Conservation (phyloP, 2,329 filamentous ascomycete species). For the Fusarium brachygibbosum region DNA sequence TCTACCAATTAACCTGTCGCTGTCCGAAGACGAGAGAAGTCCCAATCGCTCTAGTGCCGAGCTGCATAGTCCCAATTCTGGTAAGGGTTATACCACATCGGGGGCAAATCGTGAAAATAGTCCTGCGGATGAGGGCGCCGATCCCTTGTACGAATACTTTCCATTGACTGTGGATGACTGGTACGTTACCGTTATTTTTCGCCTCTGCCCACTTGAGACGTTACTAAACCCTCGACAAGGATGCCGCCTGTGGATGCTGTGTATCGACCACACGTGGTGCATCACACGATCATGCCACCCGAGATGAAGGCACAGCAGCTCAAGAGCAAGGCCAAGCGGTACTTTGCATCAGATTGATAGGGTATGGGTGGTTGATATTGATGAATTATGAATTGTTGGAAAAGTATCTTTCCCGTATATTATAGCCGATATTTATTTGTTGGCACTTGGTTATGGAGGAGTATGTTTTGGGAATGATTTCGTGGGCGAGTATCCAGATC, state of each 20-base stretch:
- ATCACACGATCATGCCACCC: conserved; percentile 81
- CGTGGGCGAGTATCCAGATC: conserved; percentile 10
- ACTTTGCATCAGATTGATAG: conserved; percentile 74
- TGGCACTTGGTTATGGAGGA: conserved; percentile 4
- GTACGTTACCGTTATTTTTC: conserved; percentile 56
- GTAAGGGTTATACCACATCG: conserved; percentile 55
- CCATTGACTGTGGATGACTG: conserved; percentile 91
- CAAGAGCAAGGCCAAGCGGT: conserved; percentile 76
- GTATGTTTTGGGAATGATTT: conserved; percentile 24
- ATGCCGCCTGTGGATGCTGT: conserved; percentile 91
- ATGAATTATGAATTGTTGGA: conserved; percentile 45
- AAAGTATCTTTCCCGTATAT: conserved; percentile 37
- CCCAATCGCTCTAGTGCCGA: conserved; percentile 66
- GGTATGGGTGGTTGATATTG: conserved; percentile 6
- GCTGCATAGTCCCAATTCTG: conserved; percentile 64
- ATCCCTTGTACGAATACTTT: conserved; percentile 95
- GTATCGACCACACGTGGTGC: conserved; percentile 92
- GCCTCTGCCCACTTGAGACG: not conserved
- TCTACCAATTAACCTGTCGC: conserved; percentile 65
- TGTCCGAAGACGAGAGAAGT: conserved; percentile 72
- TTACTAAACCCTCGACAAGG: conserved; percentile 56
- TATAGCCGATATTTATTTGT: conserved; percentile 12
- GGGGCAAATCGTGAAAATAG: conserved; percentile 65
- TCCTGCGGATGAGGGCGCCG: conserved; percentile 80
- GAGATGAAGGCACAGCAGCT: conserved; percentile 78